A percentile compares a stretch with the other conserved stretches of the same genome.
phyloP scores from a whole-genome alignment of 208 protist genomes.

The Wallacemonas sp. region DNA sequence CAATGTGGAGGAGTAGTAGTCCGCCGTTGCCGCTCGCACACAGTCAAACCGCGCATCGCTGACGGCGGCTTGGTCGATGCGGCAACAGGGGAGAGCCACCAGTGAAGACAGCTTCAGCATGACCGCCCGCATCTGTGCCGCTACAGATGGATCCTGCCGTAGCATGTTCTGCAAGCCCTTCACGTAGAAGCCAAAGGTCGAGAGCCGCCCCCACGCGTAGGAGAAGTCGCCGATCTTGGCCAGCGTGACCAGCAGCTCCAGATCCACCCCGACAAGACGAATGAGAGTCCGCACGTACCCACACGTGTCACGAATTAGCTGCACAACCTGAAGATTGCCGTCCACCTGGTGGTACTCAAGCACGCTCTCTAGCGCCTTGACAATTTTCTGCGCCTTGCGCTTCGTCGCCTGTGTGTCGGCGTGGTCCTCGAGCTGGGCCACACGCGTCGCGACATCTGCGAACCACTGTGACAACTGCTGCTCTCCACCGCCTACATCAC shows the following conservation, averaged over 20 bases:
- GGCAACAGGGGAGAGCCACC: constrained; percentile 93
- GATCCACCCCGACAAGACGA: constrained; percentile 93
- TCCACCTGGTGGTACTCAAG: constrained; percentile 96
- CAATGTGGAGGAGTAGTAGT: constrained; percentile 93
- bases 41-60: constrained; percentile 53
- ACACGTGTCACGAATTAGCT: constrained; percentile 92
- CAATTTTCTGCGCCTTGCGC: constrained; percentile 96
- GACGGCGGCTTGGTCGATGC: constrained; percentile 87
- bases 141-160: constrained; percentile 83
- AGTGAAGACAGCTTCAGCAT: constrained; percentile 97
- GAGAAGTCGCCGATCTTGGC: constrained; percentile 93
- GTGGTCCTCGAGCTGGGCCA: constrained; percentile 38
- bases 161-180: constrained; percentile 94
- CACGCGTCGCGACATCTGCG: constrained; percentile 76
- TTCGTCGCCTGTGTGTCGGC: constrained; percentile 75
- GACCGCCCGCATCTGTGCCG: constrained; percentile 94
- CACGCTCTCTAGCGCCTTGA: constrained; percentile 95
- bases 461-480: constrained; percentile 96
- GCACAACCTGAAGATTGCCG: constrained; percentile 86
- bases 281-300: constrained; percentile 93
- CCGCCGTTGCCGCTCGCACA: constrained; percentile 90
- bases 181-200: constrained; percentile 82
- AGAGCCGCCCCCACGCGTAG: constrained; percentile 96
- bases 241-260: constrained; percentile 87
- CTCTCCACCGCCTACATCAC: too few species aligned